These are phyloP conservation scores for Colletotrichum gloeosporioides DNA, from an alignment of 2,329 filamentous ascomycete species.

Conservation along the genomic window DNA sequence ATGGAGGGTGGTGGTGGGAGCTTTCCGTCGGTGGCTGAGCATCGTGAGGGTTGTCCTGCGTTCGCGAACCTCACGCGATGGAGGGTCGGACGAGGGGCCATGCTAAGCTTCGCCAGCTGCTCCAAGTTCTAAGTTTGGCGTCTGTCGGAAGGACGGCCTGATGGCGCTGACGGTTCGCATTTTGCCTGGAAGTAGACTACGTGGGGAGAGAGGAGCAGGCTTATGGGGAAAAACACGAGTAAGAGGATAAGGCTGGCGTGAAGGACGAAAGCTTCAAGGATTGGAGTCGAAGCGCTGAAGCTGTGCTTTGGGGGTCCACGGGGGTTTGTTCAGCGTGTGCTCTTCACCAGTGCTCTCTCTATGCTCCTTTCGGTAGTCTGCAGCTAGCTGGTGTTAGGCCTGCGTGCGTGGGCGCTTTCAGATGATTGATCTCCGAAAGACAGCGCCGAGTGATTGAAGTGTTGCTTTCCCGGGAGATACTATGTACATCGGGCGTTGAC, in stretches of 20 bases:
- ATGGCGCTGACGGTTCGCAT: not conserved
- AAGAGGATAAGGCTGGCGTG: not conserved
- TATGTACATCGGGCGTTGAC: not conserved
- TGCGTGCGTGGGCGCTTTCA: not conserved
- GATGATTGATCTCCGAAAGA: not conserved
- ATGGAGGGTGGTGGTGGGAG: not conserved
- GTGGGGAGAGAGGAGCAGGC: not conserved
- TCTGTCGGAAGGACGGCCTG: not conserved
- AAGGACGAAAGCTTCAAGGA: not conserved
- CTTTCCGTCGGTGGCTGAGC: constrained; percentile 7
- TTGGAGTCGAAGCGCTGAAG: not conserved
- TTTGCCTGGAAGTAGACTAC: not conserved
- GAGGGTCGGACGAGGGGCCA: not conserved
- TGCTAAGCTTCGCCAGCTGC: not conserved
- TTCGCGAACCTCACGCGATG: not conserved
- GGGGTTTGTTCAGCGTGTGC: not conserved
- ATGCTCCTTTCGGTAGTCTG: not conserved
- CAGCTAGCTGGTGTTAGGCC: not conserved
- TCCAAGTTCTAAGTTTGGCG: not conserved
- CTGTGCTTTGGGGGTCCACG: not conserved
- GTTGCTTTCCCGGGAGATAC: not conserved
- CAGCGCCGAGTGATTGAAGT: not conserved
- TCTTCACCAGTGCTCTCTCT: not conserved
- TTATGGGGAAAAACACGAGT: not conserved
- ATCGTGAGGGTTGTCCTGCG: not conserved